Conservation (phyloP, 768 basidiomycete genomes). For the Mycena alexandri region DNA sequence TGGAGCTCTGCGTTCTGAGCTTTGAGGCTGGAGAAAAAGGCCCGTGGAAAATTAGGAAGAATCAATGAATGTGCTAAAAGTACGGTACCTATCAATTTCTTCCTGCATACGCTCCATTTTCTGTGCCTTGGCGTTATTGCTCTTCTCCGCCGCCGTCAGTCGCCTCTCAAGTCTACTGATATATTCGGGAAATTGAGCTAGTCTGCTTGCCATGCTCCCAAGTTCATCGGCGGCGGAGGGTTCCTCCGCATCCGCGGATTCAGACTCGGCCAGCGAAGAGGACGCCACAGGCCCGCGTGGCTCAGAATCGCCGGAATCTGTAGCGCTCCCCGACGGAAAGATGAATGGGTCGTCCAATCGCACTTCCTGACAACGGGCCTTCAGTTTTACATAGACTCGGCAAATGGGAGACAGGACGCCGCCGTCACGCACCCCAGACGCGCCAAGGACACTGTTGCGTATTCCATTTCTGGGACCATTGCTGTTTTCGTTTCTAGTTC, state of each 20-base stretch:
- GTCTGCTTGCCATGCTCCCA: constrained; percentile 3
- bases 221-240: neutral
- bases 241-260: constrained; percentile 22
- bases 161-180: constrained; percentile 56
- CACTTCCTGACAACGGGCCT: constrained; percentile 28
- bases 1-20: constrained; percentile 22
- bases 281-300: constrained; percentile 32
- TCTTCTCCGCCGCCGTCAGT: constrained; percentile 50
- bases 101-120: constrained; percentile 47
- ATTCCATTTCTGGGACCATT: neutral
- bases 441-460: constrained; percentile 4
- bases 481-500: neutral
- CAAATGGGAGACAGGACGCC: constrained; percentile 9
- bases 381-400: constrained; percentile 22
- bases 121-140: constrained; percentile 49
- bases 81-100: constrained; percentile 39
- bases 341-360: constrained; percentile 26
- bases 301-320: constrained; percentile 34
- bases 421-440: constrained; percentile 20
- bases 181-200: neutral
- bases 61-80: neutral
- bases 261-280: neutral
- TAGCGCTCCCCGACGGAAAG: constrained; percentile 34
- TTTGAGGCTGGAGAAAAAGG: constrained; percentile 17
- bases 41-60: neutral